Evolutionary conservation across 768 basidiomycete genomes (phyloP).

Genomic region (Lentinula raphanica): DNA sequence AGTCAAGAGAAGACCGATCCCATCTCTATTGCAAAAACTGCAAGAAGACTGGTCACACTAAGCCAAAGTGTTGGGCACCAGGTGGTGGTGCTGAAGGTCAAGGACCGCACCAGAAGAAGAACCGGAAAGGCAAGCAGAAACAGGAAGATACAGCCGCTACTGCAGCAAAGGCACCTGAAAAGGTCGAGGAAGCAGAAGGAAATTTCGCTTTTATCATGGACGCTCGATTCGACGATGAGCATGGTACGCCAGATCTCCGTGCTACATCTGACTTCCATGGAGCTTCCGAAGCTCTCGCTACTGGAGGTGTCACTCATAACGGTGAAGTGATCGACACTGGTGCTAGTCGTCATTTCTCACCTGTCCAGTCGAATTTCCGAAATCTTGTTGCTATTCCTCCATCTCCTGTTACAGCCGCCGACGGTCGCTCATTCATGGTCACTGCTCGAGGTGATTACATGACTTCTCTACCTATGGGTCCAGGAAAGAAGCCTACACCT

Average conservation of each 20-base stretch:
- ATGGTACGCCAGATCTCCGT: neutral
- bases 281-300: neutral
- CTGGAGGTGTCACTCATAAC: neutral
- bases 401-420: conserved; percentile 21
- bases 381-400: conserved; percentile 16
- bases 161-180: neutral
- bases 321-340: conserved; percentile 26
- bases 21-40: neutral
- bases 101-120: conserved; percentile 14
- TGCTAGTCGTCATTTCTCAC: conserved; percentile 28
- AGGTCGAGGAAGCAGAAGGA: conserved; percentile 5
- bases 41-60: conserved; percentile 16
- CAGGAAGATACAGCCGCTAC: neutral
- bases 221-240: neutral
- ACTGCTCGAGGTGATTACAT: conserved; percentile 23
- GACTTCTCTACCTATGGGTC: conserved; percentile 20
- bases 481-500: conserved; percentile 13
- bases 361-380: conserved; percentile 19
- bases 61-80: conserved; percentile 23
- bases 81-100: conserved; percentile 27
- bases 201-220: neutral
- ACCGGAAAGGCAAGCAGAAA: conserved; percentile 10
- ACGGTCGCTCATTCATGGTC: conserved; percentile 22
- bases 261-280: conserved; percentile 11
- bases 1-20: neutral